Percentiles rank a stretch among this genome's conserved stretches.
phyloP scores from a whole-genome alignment of 495 filamentous ascomycete species.

The Xylaria cubensis region DNA sequence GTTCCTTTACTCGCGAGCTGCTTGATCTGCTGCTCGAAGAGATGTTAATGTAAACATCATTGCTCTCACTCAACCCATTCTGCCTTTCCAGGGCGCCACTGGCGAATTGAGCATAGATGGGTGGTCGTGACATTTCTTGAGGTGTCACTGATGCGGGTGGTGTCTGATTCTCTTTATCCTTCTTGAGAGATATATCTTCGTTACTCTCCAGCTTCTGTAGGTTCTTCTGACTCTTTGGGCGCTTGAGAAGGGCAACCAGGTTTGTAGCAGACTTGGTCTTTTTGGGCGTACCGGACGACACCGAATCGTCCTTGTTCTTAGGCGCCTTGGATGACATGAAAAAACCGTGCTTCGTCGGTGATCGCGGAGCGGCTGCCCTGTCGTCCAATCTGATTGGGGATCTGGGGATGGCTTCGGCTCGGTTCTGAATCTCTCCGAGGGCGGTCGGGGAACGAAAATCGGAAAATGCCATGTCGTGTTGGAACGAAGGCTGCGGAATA shows the following conservation, averaged over 20 bases:
- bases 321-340: conserved; percentile 57
- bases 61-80: conserved; percentile 24
- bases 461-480: conserved; percentile 36
- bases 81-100: conserved; percentile 44
- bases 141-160: conserved; percentile 52
- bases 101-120: conserved; percentile 78
- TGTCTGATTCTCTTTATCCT: conserved; percentile 81
- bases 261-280: conserved; percentile 87
- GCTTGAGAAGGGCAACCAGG: conserved; percentile 67
- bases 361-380: conserved; percentile 45
- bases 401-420: conserved; percentile 45
- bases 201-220: conserved; percentile 48
- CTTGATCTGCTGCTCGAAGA: conserved; percentile 28
- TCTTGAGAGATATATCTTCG: conserved; percentile 50
- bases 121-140: conserved; percentile 62
- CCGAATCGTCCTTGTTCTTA: conserved; percentile 45
- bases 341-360: conserved; percentile 67
- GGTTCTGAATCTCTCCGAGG: conserved; percentile 59
- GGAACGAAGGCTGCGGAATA: conserved; percentile 33
- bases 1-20: conserved; percentile 30
- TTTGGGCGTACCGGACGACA: conserved; percentile 66
- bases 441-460: conserved; percentile 46
- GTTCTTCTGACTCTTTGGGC: conserved; percentile 66
- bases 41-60: conserved; percentile 8
- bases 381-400: conserved; percentile 47